Evolutionary conservation across 495 filamentous ascomycete species (phyloP).

Genomic region (Hypoxylon intermedium): DNA sequence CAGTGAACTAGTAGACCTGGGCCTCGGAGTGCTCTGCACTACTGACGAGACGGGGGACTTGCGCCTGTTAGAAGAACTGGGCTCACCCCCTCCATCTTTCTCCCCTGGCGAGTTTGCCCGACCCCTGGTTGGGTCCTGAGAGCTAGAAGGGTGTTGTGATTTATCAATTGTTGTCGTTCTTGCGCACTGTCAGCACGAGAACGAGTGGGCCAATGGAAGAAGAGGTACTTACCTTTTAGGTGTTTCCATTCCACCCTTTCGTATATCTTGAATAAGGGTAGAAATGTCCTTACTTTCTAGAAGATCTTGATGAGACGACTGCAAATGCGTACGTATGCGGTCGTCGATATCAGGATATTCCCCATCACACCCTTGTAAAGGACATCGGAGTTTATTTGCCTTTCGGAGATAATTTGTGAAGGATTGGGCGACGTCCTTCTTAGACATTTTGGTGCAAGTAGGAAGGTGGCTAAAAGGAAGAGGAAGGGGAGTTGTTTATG

Average conservation of each 20-base stretch:
- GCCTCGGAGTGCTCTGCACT: constrained; percentile 8
- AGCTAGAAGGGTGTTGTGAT: constrained; percentile 2
- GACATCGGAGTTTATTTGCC: constrained; percentile 27
- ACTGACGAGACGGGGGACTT: constrained; percentile 31
- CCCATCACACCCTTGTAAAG: constrained; percentile 18
- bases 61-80: constrained; percentile 26
- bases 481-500: not conserved
- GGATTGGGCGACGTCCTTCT: constrained; percentile 30
- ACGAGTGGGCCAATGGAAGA: not conserved
- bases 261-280: constrained; percentile 32
- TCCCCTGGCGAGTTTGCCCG: constrained; percentile 1
- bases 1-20: constrained; percentile 28
- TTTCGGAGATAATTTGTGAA: constrained; percentile 38
- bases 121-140: constrained; percentile 15
- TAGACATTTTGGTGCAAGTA: constrained; percentile 25
- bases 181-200: constrained; percentile 18
- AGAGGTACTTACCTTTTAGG: constrained; percentile 22
- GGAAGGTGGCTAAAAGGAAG: not conserved
- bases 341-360: constrained; percentile 31
- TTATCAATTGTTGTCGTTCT: constrained; percentile 5
- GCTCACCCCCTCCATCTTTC: constrained; percentile 18
- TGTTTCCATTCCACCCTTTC: constrained; percentile 10
- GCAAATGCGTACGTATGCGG: constrained; percentile 30
- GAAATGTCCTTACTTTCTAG: constrained; percentile 25
- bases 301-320: constrained; percentile 21